Evolutionary conservation across 495 filamentous ascomycete genomes (phyloP), one percentile per base, ranked within the genome.

Genomic region (Oidiodendron maius): DNA sequence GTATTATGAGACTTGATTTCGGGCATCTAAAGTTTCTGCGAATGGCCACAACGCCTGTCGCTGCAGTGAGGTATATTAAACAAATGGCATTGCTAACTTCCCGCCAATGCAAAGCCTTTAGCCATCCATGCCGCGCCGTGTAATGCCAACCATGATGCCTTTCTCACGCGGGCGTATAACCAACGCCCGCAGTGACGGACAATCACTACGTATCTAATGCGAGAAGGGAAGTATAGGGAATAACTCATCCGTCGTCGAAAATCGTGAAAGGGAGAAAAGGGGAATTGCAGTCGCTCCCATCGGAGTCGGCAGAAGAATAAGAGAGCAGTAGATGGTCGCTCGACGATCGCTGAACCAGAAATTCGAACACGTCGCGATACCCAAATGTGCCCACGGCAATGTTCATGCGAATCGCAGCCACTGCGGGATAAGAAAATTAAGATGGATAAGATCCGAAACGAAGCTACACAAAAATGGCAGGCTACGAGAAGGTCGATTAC

Each of bases 361-460:
- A 36, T 22, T 51, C 52, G 46, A 51, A 40, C 28, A 34, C 25
- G 51, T 44, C 51, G 44, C 39, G 45, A 24, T 35, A 22, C 41
- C 38, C 25, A 32, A 26, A 16, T 28, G 22, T n/a, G 17, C 23
- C 16, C 15, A 38, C n/a, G 42, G 3, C 40, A 36, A 35, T 24
- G 51, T 26, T 53, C 32, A 52, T 12, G 28, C 25, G 48, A 46
- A 40, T 21, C 20, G 12, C 17, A 20, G 5, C 52, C 40, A 55
- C 52, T 52, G 35, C 44, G 41, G 46, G 26, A 42, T 48, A 49
- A 38, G 42, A 45, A 55, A 58, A 59, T 46, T 35, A 37, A 37
- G 44, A 25, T 38, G 18, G 40, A 51, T 44, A 35, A 57, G 48
- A 48, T 48, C 38, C 58, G 46, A 43, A 53, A 44, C 20, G 45